phyloP scores from a whole-genome alignment of 108 stramenopile genomes.

The Asterionellopsis glacialis region DNA sequence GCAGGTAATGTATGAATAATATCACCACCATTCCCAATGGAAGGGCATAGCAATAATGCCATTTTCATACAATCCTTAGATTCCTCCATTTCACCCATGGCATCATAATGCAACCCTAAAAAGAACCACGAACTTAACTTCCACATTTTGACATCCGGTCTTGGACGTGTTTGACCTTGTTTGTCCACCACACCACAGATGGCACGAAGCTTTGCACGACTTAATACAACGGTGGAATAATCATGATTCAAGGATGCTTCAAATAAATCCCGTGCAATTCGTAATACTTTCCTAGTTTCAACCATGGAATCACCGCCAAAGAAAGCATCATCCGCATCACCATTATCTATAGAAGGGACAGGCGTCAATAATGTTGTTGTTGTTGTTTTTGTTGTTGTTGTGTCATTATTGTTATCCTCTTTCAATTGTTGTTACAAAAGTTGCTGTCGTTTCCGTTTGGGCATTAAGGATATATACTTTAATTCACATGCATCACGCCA shows the following conservation, averaged over 20 bases:
- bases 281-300: conserved; percentile 42
- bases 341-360: too few relatives aligned
- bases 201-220: conserved; percentile 59
- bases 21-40: conserved; percentile 61
- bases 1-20: conserved; percentile 64
- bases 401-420: too few relatives aligned
- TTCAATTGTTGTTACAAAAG: too few relatives aligned
- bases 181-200: conserved; percentile 31
- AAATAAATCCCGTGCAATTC: conserved; percentile 64
- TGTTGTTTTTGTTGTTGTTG: too few relatives aligned
- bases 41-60: conserved; percentile 46
- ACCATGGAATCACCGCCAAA: too few relatives aligned
- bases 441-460: too few relatives aligned
- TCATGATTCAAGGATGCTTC: conserved; percentile 39
- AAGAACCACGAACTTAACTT: conserved; percentile 75
- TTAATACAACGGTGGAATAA: conserved; percentile 30
- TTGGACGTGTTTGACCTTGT: background rate
- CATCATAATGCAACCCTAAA: conserved; percentile 75
- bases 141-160: conserved; percentile 64
- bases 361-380: too few relatives aligned
- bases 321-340: too few relatives aligned
- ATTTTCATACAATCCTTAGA: conserved; percentile 79
- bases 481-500: conserved; percentile 76
- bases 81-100: conserved; percentile 46
- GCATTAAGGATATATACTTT: conserved; percentile 17